Evolutionary conservation across 352 stramenopile genomes (phyloP), one percentile per base, ranked within the genome.

Genomic region (Globisporangium orthogonon): DNA sequence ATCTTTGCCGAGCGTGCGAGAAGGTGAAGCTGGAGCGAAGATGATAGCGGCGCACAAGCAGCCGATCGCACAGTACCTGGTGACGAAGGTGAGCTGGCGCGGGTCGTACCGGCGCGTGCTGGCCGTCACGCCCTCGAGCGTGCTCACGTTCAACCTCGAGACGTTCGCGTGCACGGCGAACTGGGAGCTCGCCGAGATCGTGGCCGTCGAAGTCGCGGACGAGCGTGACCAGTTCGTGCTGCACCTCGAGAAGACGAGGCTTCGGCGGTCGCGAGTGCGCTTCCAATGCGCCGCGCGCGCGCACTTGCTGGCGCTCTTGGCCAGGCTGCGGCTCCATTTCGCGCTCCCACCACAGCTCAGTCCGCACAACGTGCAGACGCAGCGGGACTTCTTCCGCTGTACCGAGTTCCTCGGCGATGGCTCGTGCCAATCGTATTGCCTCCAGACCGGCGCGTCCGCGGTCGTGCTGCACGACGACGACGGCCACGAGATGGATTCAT

Each of bases 131-230:
- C 50, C 74, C 28, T 73, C 78, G 17, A 74, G 71, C 7, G 52
- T 89, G 10, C 67, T 67, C 54, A 83, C 78, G 40, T 91, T 83
- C 65, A 83, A 88, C 58, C 71, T 71, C 0, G 76, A 89, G 51
- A 82, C 76, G 48, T 88, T 83, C 54, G 60, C 71, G 50, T 89
- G 81, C 71, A 88, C 81, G 30, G 76, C 83, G 53, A 73, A 85
- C 37, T 91, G 80, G 80, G 71, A 83, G 15, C 73, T 88, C 51
- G 66, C 58, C 11, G 73, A 87, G 46, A 86, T 91, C 55, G 73
- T 73, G 23, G 66, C 67, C 45, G 67, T 87, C 11, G 74, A 87
- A 53, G 47, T 80, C 29, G 61, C 58, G 3, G 35, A 44, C 2
- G 69, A 71, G 44, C 63, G 62, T 0, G 69, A 86, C 54, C 74